Base-by-base conservation (phyloP, 2,329 filamentous ascomycete genomes). In the Neofusicoccum sp. region DNA sequence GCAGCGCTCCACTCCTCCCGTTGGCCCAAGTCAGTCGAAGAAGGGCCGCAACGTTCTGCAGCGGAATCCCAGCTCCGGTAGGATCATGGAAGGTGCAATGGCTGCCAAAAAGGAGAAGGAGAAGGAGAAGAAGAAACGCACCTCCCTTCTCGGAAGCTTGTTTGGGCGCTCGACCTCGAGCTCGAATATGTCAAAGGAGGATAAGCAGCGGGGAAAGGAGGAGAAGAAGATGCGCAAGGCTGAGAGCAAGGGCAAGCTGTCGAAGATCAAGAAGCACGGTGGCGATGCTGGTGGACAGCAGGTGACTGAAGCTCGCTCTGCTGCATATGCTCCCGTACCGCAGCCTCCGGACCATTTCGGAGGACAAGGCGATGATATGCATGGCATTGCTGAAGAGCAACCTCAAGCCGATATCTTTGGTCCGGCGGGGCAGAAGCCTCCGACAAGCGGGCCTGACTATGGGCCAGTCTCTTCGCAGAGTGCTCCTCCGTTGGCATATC, bases 121-220 rank as follows among this genome's bases (percentile, higher is more conserved):
- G 41, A 38, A 61, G 5, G 33, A 68, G 54, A 75, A 73, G 65
- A 80, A 79, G 63, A 79, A 78, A 60, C 72, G 78, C 34, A 79
- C 80, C 49, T 80, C 79, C 1, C 66, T 72, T 3, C 64, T 81
- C 9, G 77, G 78, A 4, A 75, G 72, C 34, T 63, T 81, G 1
- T 80, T 81, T 58, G 70, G 73, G 31, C 70, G 78, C 33, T 61
- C 59, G 2, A 28, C 30, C 1, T 56, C 59, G 4, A 45, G 26
- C 12, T 20, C 53, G 1, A n/a, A 24, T 3, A 26, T 43, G n/a
- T n/a, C n/a, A n/a, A n/a, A n/a, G 5, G 70, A 69, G 6, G 77
- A 77, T 58, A 70, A 73, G 47, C 69, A 72, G 41, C 74, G 73
- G 61, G 45, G 43, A 34, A 51, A 61, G 34, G 49, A 48, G 1